phyloP scores from a whole-genome alignment of 148 eudicot genomes.

The Persicaria maculosa region DNA sequence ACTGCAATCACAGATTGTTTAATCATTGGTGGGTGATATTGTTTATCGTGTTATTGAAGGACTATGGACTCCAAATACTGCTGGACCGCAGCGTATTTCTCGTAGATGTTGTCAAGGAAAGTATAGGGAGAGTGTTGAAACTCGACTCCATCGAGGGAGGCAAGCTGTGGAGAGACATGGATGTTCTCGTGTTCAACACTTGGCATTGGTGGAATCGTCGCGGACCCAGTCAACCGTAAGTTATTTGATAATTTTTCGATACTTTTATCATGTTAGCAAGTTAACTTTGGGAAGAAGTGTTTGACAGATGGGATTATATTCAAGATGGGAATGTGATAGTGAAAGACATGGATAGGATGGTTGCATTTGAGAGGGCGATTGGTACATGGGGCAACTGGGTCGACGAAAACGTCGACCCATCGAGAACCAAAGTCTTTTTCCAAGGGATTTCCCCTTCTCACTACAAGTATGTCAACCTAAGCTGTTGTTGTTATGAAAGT shows the following conservation, averaged over 20 bases:
- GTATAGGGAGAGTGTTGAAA: constrained; percentile 56
- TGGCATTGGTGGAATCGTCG: constrained; percentile 99
- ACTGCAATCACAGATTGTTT: no score
- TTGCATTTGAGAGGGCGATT: constrained; percentile 71
- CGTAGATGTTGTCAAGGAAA: constrained; percentile 62
- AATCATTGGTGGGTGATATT: no score
- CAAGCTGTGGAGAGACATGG: constrained; percentile 60
- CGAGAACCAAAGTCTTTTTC: constrained; percentile 60
- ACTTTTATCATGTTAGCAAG: background rate
- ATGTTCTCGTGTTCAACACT: constrained; percentile 78
- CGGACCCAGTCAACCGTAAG: constrained; percentile 78
- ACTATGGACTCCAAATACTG: constrained; percentile 57
- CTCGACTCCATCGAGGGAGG: constrained; percentile 64
- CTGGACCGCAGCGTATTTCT: constrained; percentile 53
- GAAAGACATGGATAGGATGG: constrained; percentile 72
- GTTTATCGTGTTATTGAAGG: constrained; percentile 28
- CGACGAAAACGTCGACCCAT: constrained; percentile 55
- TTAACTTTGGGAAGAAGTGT: background rate
- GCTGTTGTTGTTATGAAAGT: no score
- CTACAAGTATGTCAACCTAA: constrained; percentile 58
- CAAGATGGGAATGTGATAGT: constrained; percentile 32
- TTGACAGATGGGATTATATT: constrained; percentile 76
- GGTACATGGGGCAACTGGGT: constrained; percentile 85
- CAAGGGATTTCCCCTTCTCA: constrained; percentile 98
- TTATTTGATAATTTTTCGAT: background rate